Base-by-base conservation (phyloP, 495 filamentous ascomycete genomes). In the Lepidopterella palustris region DNA sequence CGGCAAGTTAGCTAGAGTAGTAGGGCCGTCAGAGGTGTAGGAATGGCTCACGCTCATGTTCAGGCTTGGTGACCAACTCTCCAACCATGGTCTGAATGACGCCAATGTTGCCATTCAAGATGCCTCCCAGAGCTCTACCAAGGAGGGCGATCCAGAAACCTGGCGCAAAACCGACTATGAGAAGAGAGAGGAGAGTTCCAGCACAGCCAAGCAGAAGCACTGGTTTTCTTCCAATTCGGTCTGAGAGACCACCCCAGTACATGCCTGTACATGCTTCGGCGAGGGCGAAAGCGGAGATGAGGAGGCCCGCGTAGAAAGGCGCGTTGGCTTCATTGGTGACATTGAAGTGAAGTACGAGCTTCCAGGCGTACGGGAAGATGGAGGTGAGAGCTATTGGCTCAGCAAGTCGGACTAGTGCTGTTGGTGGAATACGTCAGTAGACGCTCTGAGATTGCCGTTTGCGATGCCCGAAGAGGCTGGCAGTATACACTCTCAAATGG, bases 41-140 rank as follows among this genome's bases (percentile, higher is more conserved):
- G n/a, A 21, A 18, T 55, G 13, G 78, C 87, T 75, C 78, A 89
- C 87, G 89, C 70, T 93, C 89, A 75, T 93, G 87, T 65, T 90
- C 84, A 2, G 87, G 87, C 29, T 85, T 84, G 21, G 78, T 84
- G 45, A 92, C 86, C 52, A 92, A 64, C 69, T 95, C 89, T 21
- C 85, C 88, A 23, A 95, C 89, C 88, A 92, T 92, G n/a, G 89
- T 92, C 70, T 92, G 89, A 59, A 95, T 89, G 29, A 95, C 89
- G 9, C 86, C 89, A 66, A 92, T 86, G 63, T 95, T 95, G 42
- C 89, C 89, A 75, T 95, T 95, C 42, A 96, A 74, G 4, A 87
- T 73, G 23, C 91, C 91, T 11, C 88, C 89, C 5, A 95, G 71
- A n/a, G 83, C 79, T 59, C 91, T 78, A 15, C 88, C 91, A 32